Evolutionary conservation across 2,329 filamentous ascomycete species (phyloP), one percentile per base, ranked within the genome.

Genomic region (Leptosphaerulina australis): DNA sequence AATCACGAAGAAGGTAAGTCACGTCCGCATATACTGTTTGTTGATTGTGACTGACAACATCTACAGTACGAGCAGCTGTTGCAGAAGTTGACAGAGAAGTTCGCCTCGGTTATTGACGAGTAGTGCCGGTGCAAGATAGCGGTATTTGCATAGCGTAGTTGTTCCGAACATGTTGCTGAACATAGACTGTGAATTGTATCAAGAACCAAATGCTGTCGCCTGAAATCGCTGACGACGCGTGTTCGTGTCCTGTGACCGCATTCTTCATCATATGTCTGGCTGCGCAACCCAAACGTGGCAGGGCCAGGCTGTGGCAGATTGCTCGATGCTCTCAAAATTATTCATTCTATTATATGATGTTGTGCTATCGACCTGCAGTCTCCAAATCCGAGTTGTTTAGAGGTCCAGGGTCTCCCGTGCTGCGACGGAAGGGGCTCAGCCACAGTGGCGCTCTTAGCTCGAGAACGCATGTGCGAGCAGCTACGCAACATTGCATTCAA

Each of bases 1-100:
- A 51, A 82, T 99, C 58, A 81, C 78, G 66, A 93, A 92, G 83
- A 97, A 92, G 86, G 90, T 90, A 78, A 64, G 82, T 41, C 44
- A 8, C 39, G 15, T 41, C 18, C 31, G 25, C 17, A 3, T 15
- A 1, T 3, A 3, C n/a, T 8, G 25, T 15, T 11, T 15, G 20
- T 14, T n/a, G 15, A 18, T 33, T 3, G 35, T 26, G 0, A 24
- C 77, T 83, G 71, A 83, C 72, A 47, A 22, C 15, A 41, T 36
- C 3, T 34, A 41, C 67, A 94, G 90, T 99, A 97, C 75, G 94
- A 97, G 82, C 86, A 86, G 64, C 85, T 97, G 65, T 83, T 94
- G 66, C 90, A 96, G 78, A 82, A 85, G 66, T 93, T 99, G 91
- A 87, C 88, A 64, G 94, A 99, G 79, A 96, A 96, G 80, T 99